Conservation (phyloP, 2,329 filamentous ascomycete genomes). For the Fusarium staphyleae region DNA sequence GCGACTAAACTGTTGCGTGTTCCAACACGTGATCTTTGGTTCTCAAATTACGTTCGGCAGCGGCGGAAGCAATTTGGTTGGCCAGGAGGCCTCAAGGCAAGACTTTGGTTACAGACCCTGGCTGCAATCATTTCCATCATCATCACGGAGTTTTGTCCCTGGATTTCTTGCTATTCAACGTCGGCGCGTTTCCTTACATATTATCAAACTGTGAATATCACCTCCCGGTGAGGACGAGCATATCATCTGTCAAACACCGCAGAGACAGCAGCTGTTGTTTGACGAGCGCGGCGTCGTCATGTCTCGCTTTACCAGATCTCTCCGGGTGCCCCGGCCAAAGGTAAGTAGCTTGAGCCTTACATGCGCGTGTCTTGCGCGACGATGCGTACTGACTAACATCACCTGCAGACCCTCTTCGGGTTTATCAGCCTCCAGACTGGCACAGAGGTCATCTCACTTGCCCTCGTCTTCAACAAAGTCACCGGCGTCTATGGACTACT, state of each 20-base stretch:
- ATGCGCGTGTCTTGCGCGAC: slow-evolving; percentile 1
- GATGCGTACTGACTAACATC: slow-evolving; percentile 23
- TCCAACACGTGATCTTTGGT: slow-evolving; percentile 19
- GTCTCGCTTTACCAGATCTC: slow-evolving; percentile 49
- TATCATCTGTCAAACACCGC: background rate
- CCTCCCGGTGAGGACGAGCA: slow-evolving; percentile 8
- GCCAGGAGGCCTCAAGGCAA: slow-evolving; percentile 23
- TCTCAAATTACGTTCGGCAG: slow-evolving; percentile 20
- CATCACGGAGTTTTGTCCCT: slow-evolving; percentile 29
- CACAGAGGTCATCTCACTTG: slow-evolving; percentile 82
- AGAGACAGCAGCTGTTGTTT: slow-evolving; percentile 11
- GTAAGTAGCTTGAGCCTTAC: slow-evolving; percentile 41
- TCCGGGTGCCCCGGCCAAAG: slow-evolving; percentile 52
- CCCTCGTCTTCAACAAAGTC: slow-evolving; percentile 89
- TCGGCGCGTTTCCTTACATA: slow-evolving; percentile 13
- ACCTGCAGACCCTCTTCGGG: slow-evolving; percentile 77
- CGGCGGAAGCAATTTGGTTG: slow-evolving; percentile 4
- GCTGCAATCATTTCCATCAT: slow-evolving; percentile 40
- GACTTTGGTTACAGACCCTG: slow-evolving; percentile 33
- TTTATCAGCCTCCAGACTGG: slow-evolving; percentile 87
- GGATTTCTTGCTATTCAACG: slow-evolving; percentile 17
- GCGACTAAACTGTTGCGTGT: background rate
- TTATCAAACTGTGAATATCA: background rate
- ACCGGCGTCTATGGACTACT: slow-evolving; percentile 90
- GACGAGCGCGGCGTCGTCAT: slow-evolving; percentile 34